phyloP scores from a whole-genome alignment of 352 stramenopile species.

The Phytophthora ohioensis region DNA sequence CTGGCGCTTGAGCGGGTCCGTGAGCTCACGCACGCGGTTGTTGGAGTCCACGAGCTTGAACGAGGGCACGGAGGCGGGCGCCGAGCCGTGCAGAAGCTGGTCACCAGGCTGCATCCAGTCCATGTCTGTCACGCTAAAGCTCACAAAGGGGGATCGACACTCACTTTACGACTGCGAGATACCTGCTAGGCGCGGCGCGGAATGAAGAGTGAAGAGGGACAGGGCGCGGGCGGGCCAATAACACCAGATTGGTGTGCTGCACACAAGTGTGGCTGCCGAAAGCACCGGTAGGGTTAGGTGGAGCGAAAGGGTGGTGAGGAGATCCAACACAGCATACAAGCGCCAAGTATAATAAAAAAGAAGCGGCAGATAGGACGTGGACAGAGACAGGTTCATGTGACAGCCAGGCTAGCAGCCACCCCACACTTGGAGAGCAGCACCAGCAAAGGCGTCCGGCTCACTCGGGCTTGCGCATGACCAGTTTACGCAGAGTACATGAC shows the following conservation, averaged over 20 bases:
- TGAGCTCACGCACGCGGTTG: slow-evolving; percentile 79
- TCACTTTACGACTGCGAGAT: slow-evolving; percentile 2
- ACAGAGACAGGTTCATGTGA: slow-evolving; percentile 27
- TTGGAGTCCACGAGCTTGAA: slow-evolving; percentile 80
- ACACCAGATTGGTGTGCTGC: slow-evolving; percentile 19
- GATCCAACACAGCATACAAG: slow-evolving; percentile 34
- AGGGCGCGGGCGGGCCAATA: slow-evolving; percentile 1
- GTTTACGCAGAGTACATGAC: no score
- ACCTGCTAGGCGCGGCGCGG: slow-evolving; percentile 23
- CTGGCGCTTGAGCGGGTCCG: slow-evolving; percentile 49
- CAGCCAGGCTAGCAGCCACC: slow-evolving; percentile 22
- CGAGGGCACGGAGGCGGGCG: slow-evolving; percentile 47
- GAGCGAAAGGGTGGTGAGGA: slow-evolving; percentile 29
- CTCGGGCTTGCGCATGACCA: no score
- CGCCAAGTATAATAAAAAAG: slow-evolving; percentile 29
- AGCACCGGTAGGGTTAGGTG: slow-evolving; percentile 36
- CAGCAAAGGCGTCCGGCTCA: no score
- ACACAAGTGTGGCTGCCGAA: slow-evolving; percentile 22
- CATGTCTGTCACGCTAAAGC: slow-evolving; percentile 34
- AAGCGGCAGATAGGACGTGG: slow-evolving; percentile 21
- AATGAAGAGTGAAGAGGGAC: slow-evolving; percentile 46
- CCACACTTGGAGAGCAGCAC: slow-evolving; percentile 18
- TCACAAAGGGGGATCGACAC: slow-evolving; percentile 14
- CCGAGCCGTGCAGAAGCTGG: slow-evolving; percentile 44
- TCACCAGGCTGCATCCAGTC: slow-evolving; percentile 69